Base-by-base conservation (phyloP, 768 basidiomycete genomes). In the Podaxis pistillaris region DNA sequence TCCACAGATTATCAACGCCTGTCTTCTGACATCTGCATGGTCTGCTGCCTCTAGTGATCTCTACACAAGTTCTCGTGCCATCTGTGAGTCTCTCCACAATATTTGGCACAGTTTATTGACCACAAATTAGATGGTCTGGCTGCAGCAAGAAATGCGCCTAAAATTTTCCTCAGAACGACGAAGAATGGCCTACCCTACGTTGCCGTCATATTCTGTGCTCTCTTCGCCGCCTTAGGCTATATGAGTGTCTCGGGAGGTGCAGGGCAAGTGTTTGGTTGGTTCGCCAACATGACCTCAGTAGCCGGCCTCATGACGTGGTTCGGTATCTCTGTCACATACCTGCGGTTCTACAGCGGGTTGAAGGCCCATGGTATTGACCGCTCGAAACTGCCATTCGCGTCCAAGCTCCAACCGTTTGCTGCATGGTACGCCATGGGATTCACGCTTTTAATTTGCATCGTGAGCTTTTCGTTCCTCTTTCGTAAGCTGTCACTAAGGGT, bases 11-110 rank as follows among this genome's bases (percentile, higher is more conserved):
- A 92, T 93, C 71, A 94, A 93, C 69, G 91, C 89, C 2, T 87
- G 85, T 71, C 80, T 96, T 13, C 75, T 98, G 65, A 93, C 90
- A 41, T 93, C 94, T 2, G 94, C 95, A 4, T 95, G 92, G 89
- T 96, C 94, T 26, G 94, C 95, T 37, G 93, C 91, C 4, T 89
- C 88, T 24, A 91, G 89, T 72, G 94, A 96, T 71, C 73, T 97
- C 51, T 96, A 94, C 76, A 95, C 93, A 3, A 89, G 89, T 51
- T 94, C 94, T 17, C 87, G 91, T 59, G 91, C 90, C 0, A 81
- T 98, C 8, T 96, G 90, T 91, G 65, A 68, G 88, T 79, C 46
- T 33, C 4, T 7, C 3, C 22, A 26, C 17, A n/a, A 17, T 49
- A 9, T 55, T 40, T 22, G 6, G 37, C 38, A 28, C 60, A 56